Percentiles rank a stretch among this genome's conserved stretches.
Evolutionary conservation across 768 basidiomycete genomes (phyloP).

Genomic region (Lentinula edodes): DNA sequence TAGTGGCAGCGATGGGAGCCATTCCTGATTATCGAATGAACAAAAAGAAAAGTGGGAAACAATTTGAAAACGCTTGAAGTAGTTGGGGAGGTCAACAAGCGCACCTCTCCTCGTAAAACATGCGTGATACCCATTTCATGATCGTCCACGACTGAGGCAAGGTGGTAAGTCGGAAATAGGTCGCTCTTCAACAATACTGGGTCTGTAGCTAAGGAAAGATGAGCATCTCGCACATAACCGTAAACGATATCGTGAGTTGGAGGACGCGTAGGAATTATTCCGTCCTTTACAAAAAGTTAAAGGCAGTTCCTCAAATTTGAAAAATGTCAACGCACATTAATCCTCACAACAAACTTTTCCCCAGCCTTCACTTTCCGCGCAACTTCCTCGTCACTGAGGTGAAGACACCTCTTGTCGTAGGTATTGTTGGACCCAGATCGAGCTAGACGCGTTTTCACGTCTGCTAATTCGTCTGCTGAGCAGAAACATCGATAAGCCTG

Average conservation of each 20-base stretch:
- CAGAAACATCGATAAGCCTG: constrained; percentile 97
- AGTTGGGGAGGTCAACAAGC: constrained; percentile 5
- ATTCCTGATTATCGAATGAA: constrained; percentile 56
- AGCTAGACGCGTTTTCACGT: constrained; percentile 65
- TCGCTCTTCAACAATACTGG: constrained; percentile 92
- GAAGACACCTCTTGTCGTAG: constrained; percentile 87
- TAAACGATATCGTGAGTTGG: constrained; percentile 69
- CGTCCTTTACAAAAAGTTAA: constrained; percentile 38
- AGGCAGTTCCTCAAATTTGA: neutral
- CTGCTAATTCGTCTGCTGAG: constrained; percentile 60
- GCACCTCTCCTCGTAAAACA: constrained; percentile 88
- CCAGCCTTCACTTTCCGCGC: constrained; percentile 67
- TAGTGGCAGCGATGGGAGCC: constrained; percentile 89
- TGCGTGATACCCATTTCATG: constrained; percentile 95
- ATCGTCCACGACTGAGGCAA: constrained; percentile 95
- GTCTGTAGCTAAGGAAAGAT: constrained; percentile 78
- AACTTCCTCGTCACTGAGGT: constrained; percentile 83
- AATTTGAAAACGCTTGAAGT: too few relatives aligned
- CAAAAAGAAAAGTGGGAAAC: neutral
- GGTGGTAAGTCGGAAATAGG: constrained; percentile 91
- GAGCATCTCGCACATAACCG: constrained; percentile 65
- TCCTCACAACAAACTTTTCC: constrained; percentile 75
- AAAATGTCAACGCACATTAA: constrained; percentile 58
- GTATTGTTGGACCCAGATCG: constrained; percentile 69
- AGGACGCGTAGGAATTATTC: constrained; percentile 45